Base-by-base conservation (phyloP, 306 rosid genomes). In the Casuarina glauca region DNA sequence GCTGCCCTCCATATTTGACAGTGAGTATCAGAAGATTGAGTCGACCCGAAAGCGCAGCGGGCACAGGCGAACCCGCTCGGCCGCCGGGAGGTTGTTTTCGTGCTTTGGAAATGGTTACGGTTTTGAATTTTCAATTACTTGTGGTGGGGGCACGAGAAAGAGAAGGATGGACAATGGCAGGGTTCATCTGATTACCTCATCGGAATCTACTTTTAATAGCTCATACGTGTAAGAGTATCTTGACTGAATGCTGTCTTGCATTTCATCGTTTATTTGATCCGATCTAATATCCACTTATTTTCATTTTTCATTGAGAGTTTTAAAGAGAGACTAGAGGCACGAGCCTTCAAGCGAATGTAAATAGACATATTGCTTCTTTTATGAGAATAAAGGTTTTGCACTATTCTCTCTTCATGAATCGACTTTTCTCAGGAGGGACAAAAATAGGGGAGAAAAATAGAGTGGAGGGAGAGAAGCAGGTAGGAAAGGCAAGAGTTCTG, bases 31-130 rank as follows among this genome's bases (percentile, higher is more conserved):
- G 69, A 70, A 26, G 32, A 1, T 67, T 32, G 64, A 1, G 52
- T 55, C 80, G 36, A 36, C 76, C 1, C 43, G 86, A 4, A 69
- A 9, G 67, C 79, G 68, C 3, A 35, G 0, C 11, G 60, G 73
- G 8, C 4, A 46, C 39, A 32, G 58, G 17, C 17, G 58, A 0
- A 51, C 6, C 16, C 38, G 42, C 11, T 43, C 77, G 0, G 38
- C 6, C 0, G 57, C 42, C 2, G 57, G 70, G 11, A 87, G 90
- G 50, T 63, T 90, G 82, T 90, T 78, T 73, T 90, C 97, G 32
- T 94, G 98, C 74, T 92, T 94, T 3, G 93, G 97, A 4, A 81
- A 74, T 0, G 89, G 86, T 0, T 84, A 83, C 58, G 97, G 98
- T 17, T 79, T 85, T 42, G 97, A 92, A 77, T 76, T 90, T 69